These are phyloP conservation scores for Alternaria triticina DNA, from an alignment of 2,329 filamentous ascomycete genomes.

Conservation along the genomic window DNA sequence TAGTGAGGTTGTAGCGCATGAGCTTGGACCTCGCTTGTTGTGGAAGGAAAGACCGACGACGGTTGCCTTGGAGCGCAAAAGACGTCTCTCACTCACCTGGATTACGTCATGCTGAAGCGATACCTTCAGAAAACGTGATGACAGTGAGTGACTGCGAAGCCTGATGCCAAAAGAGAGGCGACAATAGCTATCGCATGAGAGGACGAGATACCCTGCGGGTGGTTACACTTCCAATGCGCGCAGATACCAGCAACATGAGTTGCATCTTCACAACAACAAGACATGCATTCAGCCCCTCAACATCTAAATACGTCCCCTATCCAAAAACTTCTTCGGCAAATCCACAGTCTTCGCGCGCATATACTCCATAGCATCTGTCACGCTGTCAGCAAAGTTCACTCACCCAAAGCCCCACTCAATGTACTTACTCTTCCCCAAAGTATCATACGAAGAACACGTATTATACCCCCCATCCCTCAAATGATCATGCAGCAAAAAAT, in stretches of 20 bases:
- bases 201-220: too few relatives aligned
- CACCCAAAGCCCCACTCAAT: background rate
- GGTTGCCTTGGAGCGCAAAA: accelerated
- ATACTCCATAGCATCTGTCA: constrained; percentile 26
- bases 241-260: background rate
- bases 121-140: too few relatives aligned
- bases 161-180: too few relatives aligned
- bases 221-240: background rate
- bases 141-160: too few relatives aligned
- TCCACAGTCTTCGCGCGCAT: constrained; percentile 23
- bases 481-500: constrained; percentile 54
- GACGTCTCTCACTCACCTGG: background rate
- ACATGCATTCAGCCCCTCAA: accelerated
- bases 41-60: background rate
- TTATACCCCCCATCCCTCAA: constrained; percentile 46
- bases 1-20: background rate
- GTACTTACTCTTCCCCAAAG: constrained; percentile 16
- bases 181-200: too few relatives aligned
- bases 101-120: background rate
- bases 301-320: constrained; percentile 16
- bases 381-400: background rate
- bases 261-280: background rate
- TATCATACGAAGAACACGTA: constrained; percentile 5
- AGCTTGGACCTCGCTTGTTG: background rate
- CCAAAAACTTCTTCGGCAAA: constrained; percentile 22